Percentiles rank a stretch among this genome's conserved stretches.
Evolutionary conservation across 1,139 yeast species (phyloP).

Genomic region (Hemisphaericaspora xylanilytica): DNA sequence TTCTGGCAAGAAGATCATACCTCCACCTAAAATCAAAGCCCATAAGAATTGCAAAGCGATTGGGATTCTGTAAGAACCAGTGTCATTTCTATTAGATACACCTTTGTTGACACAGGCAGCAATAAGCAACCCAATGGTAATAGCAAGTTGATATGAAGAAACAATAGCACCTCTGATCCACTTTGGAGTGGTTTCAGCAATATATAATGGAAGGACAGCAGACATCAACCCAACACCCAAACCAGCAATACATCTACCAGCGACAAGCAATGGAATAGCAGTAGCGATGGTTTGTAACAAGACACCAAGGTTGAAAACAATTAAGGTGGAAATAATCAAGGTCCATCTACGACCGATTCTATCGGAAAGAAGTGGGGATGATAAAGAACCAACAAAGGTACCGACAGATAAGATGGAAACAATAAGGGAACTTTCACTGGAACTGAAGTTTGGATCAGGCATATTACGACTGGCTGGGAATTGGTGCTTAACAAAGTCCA

Average conservation of each 20-base stretch:
- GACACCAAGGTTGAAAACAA: conserved; percentile 60
- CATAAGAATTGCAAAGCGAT: conserved; percentile 51
- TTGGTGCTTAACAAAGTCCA: conserved; percentile 57
- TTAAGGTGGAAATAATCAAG: conserved; percentile 48
- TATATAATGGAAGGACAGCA: conserved; percentile 62
- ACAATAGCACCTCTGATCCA: conserved; percentile 69
- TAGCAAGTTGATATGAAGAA: conserved; percentile 64
- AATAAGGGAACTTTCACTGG: conserved; percentile 60
- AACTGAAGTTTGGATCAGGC: conserved; percentile 29
- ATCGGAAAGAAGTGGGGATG: conserved; percentile 57
- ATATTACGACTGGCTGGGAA: conserved; percentile 31
- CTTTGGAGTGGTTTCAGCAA: conserved; percentile 66
- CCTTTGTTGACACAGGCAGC: conserved; percentile 66
- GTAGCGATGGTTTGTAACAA: conserved; percentile 58
- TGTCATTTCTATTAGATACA: conserved; percentile 46
- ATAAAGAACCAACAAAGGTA: conserved; percentile 65
- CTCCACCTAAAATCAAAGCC: conserved; percentile 44
- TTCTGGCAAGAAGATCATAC: conserved; percentile 67
- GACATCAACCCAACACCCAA: conserved; percentile 65
- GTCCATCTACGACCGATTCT: conserved; percentile 58
- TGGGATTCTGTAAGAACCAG: conserved; percentile 66
- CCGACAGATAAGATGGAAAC: conserved; percentile 70
- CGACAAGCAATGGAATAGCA: conserved; percentile 34
- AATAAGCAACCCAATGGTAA: conserved; percentile 59
- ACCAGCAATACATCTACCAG: conserved; percentile 65